Base-by-base conservation (phyloP, 2,329 filamentous ascomycete genomes). In the Exophiala sp. region DNA sequence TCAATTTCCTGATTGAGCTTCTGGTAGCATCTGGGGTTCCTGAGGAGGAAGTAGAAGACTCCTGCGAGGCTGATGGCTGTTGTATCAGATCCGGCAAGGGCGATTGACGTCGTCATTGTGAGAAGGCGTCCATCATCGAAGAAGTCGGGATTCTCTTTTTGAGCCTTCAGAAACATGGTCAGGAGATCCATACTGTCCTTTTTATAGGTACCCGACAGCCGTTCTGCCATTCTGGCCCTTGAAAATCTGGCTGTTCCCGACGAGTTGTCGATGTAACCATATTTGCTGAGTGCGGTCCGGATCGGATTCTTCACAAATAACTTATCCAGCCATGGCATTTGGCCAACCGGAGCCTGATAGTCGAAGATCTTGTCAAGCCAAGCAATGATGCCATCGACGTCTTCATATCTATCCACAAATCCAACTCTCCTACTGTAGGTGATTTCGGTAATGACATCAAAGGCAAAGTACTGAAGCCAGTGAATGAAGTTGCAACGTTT, bases 161-260 rank as follows among this genome's bases (percentile, higher is more conserved):
- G 50, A 32, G 59, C 57, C 56, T 59, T 57, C 14, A 61, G 50
- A 35, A 59, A 61, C 56, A 61, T 61, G 16, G 55, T 53, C 39
- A 62, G 44, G 14, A 62, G 55, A 34, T 63, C 61, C 14, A 39
- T 35, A 5, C 54, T 35, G 33, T 40, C 36, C 11, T 51, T 36
- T 39, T 45, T 24, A 3, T 29, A 21, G 14, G 10, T n/a, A 10
- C 20, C 76, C n/a, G 74, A 70, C 1, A 83, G 76, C 21, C 87
- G 83, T 66, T 88, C 85, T 16, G 78, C 78, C 71, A 88, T 85
- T 52, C 85, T 82, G 3, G 78, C 80, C 52, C 82, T 78, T 0
- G 87, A 87, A 65, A 91, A 91, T n/a, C 76, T 75, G 9, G 86
- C 87, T 0, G 89, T 85, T 1, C 87, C 84, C 65, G 88, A 88